Evolutionary conservation across 2,329 filamentous ascomycete genomes (phyloP).

Genomic region (Zalaria sp.): DNA sequence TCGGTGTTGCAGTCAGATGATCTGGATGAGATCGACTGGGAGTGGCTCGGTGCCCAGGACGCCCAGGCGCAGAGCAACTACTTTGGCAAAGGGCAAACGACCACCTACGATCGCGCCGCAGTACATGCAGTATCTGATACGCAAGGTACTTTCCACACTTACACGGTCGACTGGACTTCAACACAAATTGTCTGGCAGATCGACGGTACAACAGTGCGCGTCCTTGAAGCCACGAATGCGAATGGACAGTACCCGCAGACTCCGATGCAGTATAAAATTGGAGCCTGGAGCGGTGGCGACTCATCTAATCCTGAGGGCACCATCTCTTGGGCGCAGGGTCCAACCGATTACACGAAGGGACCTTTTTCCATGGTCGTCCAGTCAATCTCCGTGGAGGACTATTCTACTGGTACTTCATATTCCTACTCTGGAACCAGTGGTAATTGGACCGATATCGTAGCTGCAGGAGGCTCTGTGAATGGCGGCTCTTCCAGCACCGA

Average conservation of each 20-base stretch:
- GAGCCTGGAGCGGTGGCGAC: conserved; percentile 86
- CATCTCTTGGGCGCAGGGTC: conserved; percentile 76
- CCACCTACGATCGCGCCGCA: conserved; percentile 73
- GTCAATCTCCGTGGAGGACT: conserved; percentile 67
- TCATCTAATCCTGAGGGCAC: conserved; percentile 65
- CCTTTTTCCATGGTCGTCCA: conserved; percentile 80
- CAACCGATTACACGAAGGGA: conserved; percentile 68
- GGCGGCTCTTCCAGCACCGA: conserved; percentile 40
- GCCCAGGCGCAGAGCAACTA: conserved; percentile 89
- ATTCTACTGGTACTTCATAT: conserved; percentile 82
- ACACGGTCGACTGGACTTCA: conserved; percentile 82
- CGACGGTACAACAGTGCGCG: conserved; percentile 62
- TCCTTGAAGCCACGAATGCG: conserved; percentile 55
- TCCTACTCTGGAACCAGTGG: conserved; percentile 66
- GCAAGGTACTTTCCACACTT: conserved; percentile 67
- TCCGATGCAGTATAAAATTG: conserved; percentile 88
- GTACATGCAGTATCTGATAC: conserved; percentile 57
- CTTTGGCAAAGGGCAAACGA: conserved; percentile 83
- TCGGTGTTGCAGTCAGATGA: conserved; percentile 81
- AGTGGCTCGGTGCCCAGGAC: conserved; percentile 74
- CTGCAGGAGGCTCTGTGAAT: conserved; percentile 59
- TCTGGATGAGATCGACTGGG: conserved; percentile 93
- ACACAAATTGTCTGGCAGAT: conserved; percentile 79
- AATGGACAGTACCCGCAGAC: conserved; percentile 80
- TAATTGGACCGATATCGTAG: conserved; percentile 66